Conservation (phyloP, 805 yeast species). For the Teunomyces gatunensis region DNA sequence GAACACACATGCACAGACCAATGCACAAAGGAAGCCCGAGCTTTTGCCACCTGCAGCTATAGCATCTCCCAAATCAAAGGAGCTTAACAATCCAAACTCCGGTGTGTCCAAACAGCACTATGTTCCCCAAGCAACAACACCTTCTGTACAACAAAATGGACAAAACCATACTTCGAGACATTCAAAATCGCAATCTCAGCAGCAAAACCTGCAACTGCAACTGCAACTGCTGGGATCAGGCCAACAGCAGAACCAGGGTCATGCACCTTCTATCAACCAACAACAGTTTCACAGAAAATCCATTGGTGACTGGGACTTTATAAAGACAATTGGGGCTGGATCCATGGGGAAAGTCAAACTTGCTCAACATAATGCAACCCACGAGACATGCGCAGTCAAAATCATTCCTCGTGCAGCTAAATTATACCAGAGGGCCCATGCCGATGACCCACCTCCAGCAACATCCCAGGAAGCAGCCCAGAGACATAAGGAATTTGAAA, state of each 20-base stretch:
- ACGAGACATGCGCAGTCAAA: conserved; percentile 85
- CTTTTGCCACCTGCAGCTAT: conserved; percentile 33
- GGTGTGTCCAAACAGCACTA: background rate
- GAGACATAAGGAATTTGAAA: conserved; percentile 68
- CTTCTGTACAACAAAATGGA: background rate
- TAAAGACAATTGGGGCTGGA: conserved; percentile 95
- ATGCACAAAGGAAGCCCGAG: conserved; percentile 13
- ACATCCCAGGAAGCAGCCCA: conserved; percentile 56
- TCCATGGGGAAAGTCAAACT: conserved; percentile 98
- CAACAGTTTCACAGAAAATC: conserved; percentile 77
- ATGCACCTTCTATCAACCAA: conserved; percentile 3
- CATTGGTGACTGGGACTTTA: conserved; percentile 95
- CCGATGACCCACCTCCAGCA: conserved; percentile 63
- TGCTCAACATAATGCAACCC: conserved; percentile 80
- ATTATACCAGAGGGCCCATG: conserved; percentile 68
- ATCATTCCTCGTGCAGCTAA: conserved; percentile 89
- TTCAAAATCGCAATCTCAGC: conserved; percentile 5
- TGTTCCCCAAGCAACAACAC: background rate
- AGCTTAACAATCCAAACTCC: background rate
- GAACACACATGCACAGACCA: conserved; percentile 2
- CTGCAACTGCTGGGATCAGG: conserved; percentile 1
- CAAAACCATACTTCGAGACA: conserved; percentile 1
- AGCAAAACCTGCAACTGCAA: conserved; percentile 8
- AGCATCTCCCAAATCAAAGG: conserved; percentile 12
- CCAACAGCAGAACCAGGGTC: conserved; percentile 7